Conservation (phyloP, 352 stramenopile species). For the Peronospora belbahrii region DNA sequence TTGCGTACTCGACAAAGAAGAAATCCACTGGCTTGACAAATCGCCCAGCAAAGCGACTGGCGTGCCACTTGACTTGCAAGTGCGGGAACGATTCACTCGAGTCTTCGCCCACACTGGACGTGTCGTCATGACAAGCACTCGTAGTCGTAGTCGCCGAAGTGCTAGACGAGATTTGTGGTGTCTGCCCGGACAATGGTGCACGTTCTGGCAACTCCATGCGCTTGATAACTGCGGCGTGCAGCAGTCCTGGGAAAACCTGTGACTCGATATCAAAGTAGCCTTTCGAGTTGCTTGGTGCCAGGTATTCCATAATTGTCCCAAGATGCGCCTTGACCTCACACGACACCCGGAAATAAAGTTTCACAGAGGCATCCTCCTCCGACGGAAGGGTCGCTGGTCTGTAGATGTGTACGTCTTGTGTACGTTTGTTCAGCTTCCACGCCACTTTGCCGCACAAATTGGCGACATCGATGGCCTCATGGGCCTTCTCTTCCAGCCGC, state of each 20-base stretch:
- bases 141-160: conserved; percentile 22
- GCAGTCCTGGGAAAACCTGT: conserved; percentile 68
- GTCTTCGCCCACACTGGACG: conserved; percentile 40
- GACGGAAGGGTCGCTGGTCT: conserved; percentile 33
- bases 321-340: conserved; percentile 78
- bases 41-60: conserved; percentile 66
- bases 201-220: conserved; percentile 54
- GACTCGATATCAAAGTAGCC: conserved; percentile 78
- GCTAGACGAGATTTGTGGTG: conserved; percentile 18
- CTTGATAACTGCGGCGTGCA: conserved; percentile 76
- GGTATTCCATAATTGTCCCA: conserved; percentile 73
- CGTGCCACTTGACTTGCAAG: conserved; percentile 82
- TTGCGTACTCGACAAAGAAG: conserved; percentile 84
- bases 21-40: conserved; percentile 83
- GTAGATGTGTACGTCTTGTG: conserved; percentile 79
- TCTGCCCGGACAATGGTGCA: conserved; percentile 9
- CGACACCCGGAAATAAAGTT: conserved; percentile 78
- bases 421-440: conserved; percentile 67
- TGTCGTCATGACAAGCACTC: conserved; percentile 33
- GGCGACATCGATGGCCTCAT: conserved; percentile 52
- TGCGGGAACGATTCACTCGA: conserved; percentile 43
- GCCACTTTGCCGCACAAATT: conserved; percentile 50
- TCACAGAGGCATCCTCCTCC: conserved; percentile 39
- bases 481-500: conserved; percentile 66
- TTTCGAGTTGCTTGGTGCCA: conserved; percentile 55